Evolutionary conservation across 2,329 filamentous ascomycete genomes (phyloP), one percentile per base, ranked within the genome.

Genomic region (Trichoderma sp.): DNA sequence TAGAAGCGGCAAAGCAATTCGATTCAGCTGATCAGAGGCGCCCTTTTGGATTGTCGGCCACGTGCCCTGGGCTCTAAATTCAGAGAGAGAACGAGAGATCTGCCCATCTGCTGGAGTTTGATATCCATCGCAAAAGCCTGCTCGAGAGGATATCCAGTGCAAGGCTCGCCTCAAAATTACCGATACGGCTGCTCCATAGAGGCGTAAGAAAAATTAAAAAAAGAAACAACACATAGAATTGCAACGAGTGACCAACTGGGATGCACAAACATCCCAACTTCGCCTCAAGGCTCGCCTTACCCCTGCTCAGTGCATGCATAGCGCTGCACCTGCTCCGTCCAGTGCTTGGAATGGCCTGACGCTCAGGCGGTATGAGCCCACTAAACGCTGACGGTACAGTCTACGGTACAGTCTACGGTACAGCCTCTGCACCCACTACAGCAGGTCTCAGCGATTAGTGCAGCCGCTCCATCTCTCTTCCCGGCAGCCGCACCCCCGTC

Each of bases 401-500:
- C 39, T 8, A n/a, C 39, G 17, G 39, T n/a, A 2, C 17, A n/a
- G 39, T 37, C 50, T 42, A 50, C 22, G 6, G 6, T 50, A 15
- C 54, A 34, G 22, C 25, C 32, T n/a, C 35, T 8, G 59, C 27
- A n/a, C 25, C 22, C 45, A 37, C 22, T 34, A 35, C 59, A 63
- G 45, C 59, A 32, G 19, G 42, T 63, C 35, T 63, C 29, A 63
- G 58, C 64, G 56, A 39, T 42, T 37, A 42, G 54, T 42, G 19
- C 53, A 32, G 35, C 29, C n/a, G 59, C 39, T 35, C 13, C 19
- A 15, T 35, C 53, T 27, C 22, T 8, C 35, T 32, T 29, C 50
- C 50, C 67, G 59, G 73, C 74, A 73, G 45, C 70, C 29, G 17
- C 64, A 65, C 35, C 32, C 42, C 48, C 53, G 35, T 48, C 60